phyloP scores from a whole-genome alignment of 2,329 filamentous ascomycete species.

The Conoideocrella luteorostrata region DNA sequence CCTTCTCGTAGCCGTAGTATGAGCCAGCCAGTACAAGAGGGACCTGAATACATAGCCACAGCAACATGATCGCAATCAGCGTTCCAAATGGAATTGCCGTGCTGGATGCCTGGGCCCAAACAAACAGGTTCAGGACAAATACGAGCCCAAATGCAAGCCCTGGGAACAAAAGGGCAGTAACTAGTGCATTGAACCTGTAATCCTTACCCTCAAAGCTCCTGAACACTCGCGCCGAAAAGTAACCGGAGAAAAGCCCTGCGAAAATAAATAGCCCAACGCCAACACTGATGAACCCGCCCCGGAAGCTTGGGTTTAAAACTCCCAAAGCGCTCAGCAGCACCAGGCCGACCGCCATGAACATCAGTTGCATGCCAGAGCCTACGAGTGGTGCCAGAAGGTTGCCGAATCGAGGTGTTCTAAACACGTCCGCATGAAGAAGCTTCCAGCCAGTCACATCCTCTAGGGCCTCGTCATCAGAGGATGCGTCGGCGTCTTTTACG shows the following conservation, averaged over 20 bases:
- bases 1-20: constrained; percentile 66
- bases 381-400: constrained; percentile 72
- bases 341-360: constrained; percentile 73
- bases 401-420: constrained; percentile 65
- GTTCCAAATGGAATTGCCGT: constrained; percentile 82
- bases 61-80: constrained; percentile 60
- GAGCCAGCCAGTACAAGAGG: constrained; percentile 77
- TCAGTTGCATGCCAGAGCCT: constrained; percentile 78
- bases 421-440: constrained; percentile 80
- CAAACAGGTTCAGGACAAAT: constrained; percentile 80
- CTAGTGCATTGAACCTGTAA: constrained; percentile 69
- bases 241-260: constrained; percentile 77
- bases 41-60: constrained; percentile 83
- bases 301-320: constrained; percentile 77
- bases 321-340: constrained; percentile 69
- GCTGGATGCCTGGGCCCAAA: constrained; percentile 84
- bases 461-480: constrained; percentile 49
- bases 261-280: constrained; percentile 78
- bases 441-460: constrained; percentile 89
- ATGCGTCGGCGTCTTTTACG: constrained; percentile 46
- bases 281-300: constrained; percentile 83
- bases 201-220: constrained; percentile 72
- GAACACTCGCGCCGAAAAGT: constrained; percentile 79
- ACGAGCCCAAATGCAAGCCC: constrained; percentile 68
- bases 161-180: constrained; percentile 73